These are phyloP conservation scores for Phyllosticta paracitricarpa DNA, from an alignment of 2,329 filamentous ascomycete species.

Conservation along the genomic window DNA sequence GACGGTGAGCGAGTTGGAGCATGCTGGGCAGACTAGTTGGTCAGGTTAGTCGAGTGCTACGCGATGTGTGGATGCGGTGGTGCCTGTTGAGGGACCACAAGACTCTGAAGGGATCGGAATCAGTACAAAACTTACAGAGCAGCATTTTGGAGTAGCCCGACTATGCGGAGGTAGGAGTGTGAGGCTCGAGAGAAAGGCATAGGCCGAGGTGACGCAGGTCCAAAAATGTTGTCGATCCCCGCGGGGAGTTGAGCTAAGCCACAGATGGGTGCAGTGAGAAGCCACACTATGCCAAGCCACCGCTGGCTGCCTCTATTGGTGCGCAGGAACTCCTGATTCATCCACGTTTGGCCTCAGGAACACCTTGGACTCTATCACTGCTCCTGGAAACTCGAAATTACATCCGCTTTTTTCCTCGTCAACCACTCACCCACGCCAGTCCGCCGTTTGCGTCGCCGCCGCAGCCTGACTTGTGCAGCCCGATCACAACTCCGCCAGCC, in stretches of 20 bases:
- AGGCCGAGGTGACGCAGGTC: background rate
- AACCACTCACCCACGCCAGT: background rate
- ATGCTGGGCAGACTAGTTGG: conserved; percentile 68
- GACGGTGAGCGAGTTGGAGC: conserved; percentile 75
- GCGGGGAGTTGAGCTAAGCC: background rate
- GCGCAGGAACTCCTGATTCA: conserved; percentile 4
- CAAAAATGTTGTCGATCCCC: conserved; percentile 7
- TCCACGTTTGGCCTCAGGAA: background rate
- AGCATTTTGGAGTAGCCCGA: conserved; percentile 40
- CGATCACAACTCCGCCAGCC: background rate
- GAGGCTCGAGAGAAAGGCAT: background rate
- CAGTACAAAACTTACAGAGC: conserved; percentile 45
- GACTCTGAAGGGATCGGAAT: background rate
- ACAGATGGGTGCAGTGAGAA: too few relatives aligned
- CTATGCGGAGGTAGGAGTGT: background rate
- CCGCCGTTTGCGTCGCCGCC: background rate
- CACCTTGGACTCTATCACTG: background rate
- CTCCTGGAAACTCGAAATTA: background rate
- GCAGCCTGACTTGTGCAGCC: background rate
- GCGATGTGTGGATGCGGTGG: background rate
- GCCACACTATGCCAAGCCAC: background rate
- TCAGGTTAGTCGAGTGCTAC: conserved; percentile 4
- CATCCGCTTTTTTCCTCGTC: background rate
- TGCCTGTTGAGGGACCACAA: background rate
- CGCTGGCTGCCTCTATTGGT: background rate